phyloP scores from a whole-genome alignment of 257 asterid species.

The Henckelia pumila region DNA sequence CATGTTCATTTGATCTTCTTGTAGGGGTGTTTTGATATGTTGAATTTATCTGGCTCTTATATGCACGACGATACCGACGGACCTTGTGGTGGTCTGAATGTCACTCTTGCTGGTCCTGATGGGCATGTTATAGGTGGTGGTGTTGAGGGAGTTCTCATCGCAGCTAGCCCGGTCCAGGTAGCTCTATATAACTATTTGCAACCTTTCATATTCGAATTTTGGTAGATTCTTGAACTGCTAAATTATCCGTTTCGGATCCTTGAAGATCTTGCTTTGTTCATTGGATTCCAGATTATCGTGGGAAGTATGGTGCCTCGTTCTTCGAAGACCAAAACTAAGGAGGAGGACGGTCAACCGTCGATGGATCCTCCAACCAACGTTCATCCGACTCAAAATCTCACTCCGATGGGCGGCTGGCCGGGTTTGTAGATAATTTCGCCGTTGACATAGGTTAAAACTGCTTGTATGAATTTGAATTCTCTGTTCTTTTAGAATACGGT shows the following conservation, averaged over 20 bases:
- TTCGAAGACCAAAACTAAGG: constrained; percentile 53
- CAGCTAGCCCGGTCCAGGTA: constrained; percentile 86
- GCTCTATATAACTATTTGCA: not conserved
- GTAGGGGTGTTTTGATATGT: constrained; percentile 79
- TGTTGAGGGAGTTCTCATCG: constrained; percentile 78
- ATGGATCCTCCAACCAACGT: constrained; percentile 41
- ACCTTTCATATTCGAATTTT: not conserved
- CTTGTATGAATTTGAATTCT: not conserved
- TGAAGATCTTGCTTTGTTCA: not conserved
- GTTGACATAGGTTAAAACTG: constrained; percentile 31
- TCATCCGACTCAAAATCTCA: constrained; percentile 48
- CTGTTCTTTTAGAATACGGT: not conserved
- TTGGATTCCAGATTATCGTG: constrained; percentile 52
- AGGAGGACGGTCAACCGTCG: constrained; percentile 34
- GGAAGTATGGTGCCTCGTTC: constrained; percentile 54
- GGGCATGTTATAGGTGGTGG: constrained; percentile 85
- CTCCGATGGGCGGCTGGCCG: constrained; percentile 54
- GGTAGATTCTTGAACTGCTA: not conserved
- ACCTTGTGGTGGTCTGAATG: constrained; percentile 57
- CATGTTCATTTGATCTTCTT: constrained; percentile 18
- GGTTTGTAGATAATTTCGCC: constrained; percentile 36
- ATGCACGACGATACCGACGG: constrained; percentile 47
- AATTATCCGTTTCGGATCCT: not conserved
- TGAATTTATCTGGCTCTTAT: constrained; percentile 73
- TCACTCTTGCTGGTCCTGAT: constrained; percentile 76